Conservation (phyloP, 805 yeast genomes). For the Saturnispora hagleri region DNA sequence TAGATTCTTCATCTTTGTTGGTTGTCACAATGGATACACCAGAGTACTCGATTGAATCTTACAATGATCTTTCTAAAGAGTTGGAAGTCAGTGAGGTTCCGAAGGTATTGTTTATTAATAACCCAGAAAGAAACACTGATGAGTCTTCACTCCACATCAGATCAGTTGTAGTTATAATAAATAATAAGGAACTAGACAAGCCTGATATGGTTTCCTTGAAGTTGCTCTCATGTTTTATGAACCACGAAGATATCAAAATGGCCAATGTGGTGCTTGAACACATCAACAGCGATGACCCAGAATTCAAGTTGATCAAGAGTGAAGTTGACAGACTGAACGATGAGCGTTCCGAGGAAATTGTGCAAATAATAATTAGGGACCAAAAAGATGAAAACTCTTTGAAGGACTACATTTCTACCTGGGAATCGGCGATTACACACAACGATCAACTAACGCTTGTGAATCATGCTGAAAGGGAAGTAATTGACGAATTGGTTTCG, state of each 20-base stretch:
- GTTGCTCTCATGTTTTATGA: constrained; percentile 18
- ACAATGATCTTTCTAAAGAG: constrained; percentile 12
- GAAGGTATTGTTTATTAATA: constrained; percentile 23
- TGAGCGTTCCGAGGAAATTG: constrained; percentile 1
- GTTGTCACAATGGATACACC: constrained; percentile 19
- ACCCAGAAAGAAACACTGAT: constrained; percentile 15
- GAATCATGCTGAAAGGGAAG: constrained; percentile 5
- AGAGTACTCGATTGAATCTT: constrained; percentile 13
- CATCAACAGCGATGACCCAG: constrained; percentile 1
- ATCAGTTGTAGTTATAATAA: constrained; percentile 18
- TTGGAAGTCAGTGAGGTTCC: constrained; percentile 10
- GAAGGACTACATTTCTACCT: constrained; percentile 1
- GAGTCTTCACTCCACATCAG: not conserved
- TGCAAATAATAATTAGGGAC: not conserved
- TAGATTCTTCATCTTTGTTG: constrained; percentile 17
- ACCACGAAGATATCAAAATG: constrained; percentile 12
- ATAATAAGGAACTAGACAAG: constrained; percentile 11
- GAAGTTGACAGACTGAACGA: not conserved
- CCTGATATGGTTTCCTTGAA: constrained; percentile 20
- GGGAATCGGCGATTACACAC: constrained; percentile 4
- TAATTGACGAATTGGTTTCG: constrained; percentile 15
- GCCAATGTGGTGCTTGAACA: constrained; percentile 8
- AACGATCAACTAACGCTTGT: constrained; percentile 20
- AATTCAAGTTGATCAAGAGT: not conserved
- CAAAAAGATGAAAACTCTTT: constrained; percentile 4